A percentile compares a stretch with the other conserved stretches of the same genome.
phyloP scores from a whole-genome alignment of 192 early-diverging fungal genomes.

The Backusella parvicylindrica region DNA sequence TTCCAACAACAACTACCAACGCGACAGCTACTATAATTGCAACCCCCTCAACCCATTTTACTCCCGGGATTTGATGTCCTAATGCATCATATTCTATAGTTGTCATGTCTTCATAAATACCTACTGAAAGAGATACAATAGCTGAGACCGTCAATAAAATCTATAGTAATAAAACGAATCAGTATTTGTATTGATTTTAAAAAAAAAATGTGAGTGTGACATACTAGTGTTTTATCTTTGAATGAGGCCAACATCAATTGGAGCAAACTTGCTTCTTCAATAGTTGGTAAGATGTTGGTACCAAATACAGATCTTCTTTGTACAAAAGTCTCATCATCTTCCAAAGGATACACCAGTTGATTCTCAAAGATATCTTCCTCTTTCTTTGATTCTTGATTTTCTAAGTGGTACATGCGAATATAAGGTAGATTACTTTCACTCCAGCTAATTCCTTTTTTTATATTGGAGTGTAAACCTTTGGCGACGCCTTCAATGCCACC shows the following conservation, averaged over 20 bases:
- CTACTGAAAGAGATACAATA: slow-evolving; percentile 73
- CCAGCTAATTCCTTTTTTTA: slow-evolving; percentile 10
- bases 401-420: background rate
- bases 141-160: slow-evolving; percentile 76
- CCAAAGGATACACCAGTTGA: background rate
- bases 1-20: slow-evolving; percentile 73
- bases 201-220: background rate
- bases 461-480: slow-evolving; percentile 41
- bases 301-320: slow-evolving; percentile 65
- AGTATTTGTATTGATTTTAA: background rate
- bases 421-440: background rate
- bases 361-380: background rate
- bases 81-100: slow-evolving; percentile 33
- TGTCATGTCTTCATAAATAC: slow-evolving; percentile 75
- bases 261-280: slow-evolving; percentile 64
- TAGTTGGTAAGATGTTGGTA: slow-evolving; percentile 63
- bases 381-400: background rate
- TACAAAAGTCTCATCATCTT: slow-evolving; percentile 28
- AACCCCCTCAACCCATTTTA: slow-evolving; percentile 85
- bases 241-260: slow-evolving; percentile 77
- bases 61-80: slow-evolving; percentile 41
- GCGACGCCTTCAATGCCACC: slow-evolving; percentile 49
- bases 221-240: slow-evolving; percentile 75
- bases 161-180: slow-evolving; percentile 23
- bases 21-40: slow-evolving; percentile 77